These are phyloP conservation scores for Glycine soja DNA, from an alignment of 306 rosid genomes.

Conservation along the genomic window DNA sequence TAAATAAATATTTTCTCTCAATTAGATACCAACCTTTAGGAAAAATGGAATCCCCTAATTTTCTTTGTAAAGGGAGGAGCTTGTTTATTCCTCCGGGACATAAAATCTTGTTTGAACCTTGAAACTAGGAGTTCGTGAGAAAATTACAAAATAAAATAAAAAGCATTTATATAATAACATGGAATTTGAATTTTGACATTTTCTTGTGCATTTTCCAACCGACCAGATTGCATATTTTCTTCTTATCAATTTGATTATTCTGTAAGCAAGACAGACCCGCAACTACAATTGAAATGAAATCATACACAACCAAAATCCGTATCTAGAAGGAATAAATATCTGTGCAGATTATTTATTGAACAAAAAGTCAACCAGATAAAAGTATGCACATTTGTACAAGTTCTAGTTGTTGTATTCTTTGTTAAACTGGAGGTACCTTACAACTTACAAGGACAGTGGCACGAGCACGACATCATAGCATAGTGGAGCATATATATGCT, in stretches of 20 bases:
- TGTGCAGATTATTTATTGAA: neutral
- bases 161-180: conserved; percentile 1
- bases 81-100: neutral
- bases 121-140: neutral
- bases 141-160: neutral
- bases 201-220: neutral
- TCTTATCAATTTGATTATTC: conserved; percentile 3
- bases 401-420: neutral
- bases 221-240: neutral
- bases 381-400: neutral
- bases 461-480: neutral
- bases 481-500: neutral
- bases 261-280: conserved; percentile 17
- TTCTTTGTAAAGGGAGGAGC: neutral
- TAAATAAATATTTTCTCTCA: neutral
- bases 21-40: neutral
- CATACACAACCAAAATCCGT: neutral
- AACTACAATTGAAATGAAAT: neutral
- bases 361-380: neutral
- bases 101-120: conserved; percentile 4
- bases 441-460: neutral
- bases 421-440: neutral
- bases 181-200: neutral
- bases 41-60: neutral
- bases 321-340: neutral